These are phyloP conservation scores for Crepidotus variabilis DNA, from an alignment of 768 basidiomycete genomes.

Conservation along the genomic window DNA sequence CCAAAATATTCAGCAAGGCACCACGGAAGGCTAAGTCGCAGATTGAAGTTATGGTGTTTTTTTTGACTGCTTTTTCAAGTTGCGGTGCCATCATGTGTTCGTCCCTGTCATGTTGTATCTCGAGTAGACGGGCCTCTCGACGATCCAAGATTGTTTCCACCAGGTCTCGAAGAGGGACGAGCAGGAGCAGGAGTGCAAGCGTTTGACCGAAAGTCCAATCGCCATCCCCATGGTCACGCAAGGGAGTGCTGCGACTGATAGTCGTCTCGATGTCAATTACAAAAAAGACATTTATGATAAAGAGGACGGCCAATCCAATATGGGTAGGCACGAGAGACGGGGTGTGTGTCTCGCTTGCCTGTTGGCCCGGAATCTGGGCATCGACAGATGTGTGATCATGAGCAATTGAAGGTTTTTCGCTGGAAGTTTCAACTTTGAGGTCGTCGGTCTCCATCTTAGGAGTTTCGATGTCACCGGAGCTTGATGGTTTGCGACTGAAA, in stretches of 20 bases:
- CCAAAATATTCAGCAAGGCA: no score
- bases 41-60: no score
- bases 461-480: background rate
- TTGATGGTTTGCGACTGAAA: background rate
- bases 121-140: background rate
- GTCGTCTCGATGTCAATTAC: conserved; percentile 16
- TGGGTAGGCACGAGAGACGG: background rate
- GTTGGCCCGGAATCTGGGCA: background rate
- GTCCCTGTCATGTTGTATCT: background rate
- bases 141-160: background rate
- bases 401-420: background rate
- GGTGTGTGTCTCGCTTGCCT: no score
- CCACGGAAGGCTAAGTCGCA: no score
- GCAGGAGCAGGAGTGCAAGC: conserved; percentile 16
- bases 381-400: background rate
- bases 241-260: conserved; percentile 4
- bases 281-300: conserved; percentile 16
- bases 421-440: no score
- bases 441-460: no score
- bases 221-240: conserved; percentile 2
- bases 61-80: no score
- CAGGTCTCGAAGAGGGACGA: conserved; percentile 17
- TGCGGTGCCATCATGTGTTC: background rate
- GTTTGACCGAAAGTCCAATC: conserved; percentile 18
- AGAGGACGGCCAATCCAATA: conserved; percentile 6